These are phyloP conservation scores for Flaveria ramosissima DNA, from an alignment of 129 eudicot genomes.

Conservation along the genomic window DNA sequence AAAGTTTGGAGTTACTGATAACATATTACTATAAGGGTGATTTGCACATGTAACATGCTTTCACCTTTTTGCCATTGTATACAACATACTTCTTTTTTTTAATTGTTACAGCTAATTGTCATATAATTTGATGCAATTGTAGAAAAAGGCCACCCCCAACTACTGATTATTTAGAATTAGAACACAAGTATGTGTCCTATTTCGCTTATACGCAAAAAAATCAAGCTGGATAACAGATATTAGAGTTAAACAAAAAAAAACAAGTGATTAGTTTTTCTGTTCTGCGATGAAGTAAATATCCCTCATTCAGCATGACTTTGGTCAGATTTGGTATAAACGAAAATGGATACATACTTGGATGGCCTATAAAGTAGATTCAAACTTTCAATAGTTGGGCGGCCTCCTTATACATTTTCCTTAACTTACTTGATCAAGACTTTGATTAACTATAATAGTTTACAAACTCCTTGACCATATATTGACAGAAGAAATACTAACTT, in stretches of 20 bases:
- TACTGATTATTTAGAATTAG: too few species aligned
- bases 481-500: conserved; percentile 10
- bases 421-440: background rate
- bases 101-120: background rate
- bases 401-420: background rate
- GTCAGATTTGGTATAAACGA: too few species aligned
- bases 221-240: background rate
- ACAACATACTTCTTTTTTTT: background rate
- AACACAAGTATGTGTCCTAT: background rate
- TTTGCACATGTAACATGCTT: background rate
- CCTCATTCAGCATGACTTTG: background rate
- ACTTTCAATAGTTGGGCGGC: background rate
- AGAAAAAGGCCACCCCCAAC: background rate
- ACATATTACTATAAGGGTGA: background rate
- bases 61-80: background rate
- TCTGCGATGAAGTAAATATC: background rate
- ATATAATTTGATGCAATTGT: background rate
- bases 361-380: conserved; percentile 8
- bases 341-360: background rate
- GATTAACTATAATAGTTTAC: conserved; percentile 17
- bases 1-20: background rate
- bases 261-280: background rate
- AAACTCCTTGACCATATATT: conserved; percentile 21
- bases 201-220: background rate
- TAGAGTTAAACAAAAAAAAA: background rate